Evolutionary conservation across 208 protist species (phyloP).

Genomic region (Trypanosoma platydactyli): DNA sequence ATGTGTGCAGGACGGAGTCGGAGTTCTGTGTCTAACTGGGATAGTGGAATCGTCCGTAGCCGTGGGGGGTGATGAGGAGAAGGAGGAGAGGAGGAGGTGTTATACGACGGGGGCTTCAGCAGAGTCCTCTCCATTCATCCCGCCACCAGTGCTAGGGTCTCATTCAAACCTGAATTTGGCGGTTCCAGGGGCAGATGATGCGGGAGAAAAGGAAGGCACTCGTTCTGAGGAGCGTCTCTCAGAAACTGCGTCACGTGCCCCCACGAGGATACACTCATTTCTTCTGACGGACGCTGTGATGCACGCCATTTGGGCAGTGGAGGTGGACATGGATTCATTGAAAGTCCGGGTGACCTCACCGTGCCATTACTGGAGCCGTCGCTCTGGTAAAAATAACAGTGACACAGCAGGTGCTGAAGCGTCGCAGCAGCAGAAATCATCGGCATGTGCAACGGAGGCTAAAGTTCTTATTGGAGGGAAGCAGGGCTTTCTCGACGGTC

Average conservation of each 20-base stretch:
- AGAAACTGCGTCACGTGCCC: neutral
- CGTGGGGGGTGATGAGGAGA: neutral
- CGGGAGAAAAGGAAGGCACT: slow-evolving; percentile 5
- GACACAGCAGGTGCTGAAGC: neutral
- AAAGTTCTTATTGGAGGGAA: slow-evolving; percentile 41
- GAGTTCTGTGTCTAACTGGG: neutral
- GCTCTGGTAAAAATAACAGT: neutral
- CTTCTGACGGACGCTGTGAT: slow-evolving; percentile 44
- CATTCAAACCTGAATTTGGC: too few relatives aligned
- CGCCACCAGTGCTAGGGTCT: too few relatives aligned
- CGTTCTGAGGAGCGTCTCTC: slow-evolving; percentile 32
- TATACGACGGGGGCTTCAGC: too few relatives aligned
- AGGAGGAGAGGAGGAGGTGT: neutral
- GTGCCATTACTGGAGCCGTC: slow-evolving; percentile 10
- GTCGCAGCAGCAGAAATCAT: neutral
- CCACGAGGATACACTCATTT: slow-evolving; percentile 34
- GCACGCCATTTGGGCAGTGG: slow-evolving; percentile 70
- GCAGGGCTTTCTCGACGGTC: slow-evolving; percentile 67
- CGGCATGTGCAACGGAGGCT: neutral
- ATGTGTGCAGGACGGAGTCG: slow-evolving; percentile 23
- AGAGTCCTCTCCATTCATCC: too few relatives aligned
- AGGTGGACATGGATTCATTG: slow-evolving; percentile 30
- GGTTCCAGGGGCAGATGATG: neutral
- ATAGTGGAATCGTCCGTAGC: neutral
- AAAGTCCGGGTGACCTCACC: slow-evolving; percentile 28